Conservation (phyloP, 176 grass and related monocot genomes). For the Musa schizocarpa region DNA sequence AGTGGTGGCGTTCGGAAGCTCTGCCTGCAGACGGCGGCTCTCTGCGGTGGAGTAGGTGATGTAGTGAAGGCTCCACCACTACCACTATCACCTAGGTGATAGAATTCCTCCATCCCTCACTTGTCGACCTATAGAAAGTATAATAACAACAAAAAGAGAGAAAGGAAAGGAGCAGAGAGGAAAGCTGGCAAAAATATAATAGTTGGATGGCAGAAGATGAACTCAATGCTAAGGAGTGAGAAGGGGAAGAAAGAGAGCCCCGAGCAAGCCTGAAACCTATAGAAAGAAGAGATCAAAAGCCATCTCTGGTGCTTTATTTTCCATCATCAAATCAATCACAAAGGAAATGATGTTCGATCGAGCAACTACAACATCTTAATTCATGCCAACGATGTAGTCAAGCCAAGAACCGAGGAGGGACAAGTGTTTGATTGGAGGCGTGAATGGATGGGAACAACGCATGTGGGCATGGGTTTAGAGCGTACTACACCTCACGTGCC, state of each 20-base stretch:
- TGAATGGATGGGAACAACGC: not conserved
- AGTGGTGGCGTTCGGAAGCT: conserved; percentile 6
- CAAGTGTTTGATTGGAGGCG: not conserved
- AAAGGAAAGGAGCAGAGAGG: not conserved
- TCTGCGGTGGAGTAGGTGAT: conserved; percentile 18
- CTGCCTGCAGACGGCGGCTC: conserved; percentile 9
- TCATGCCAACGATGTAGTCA: too few species aligned
- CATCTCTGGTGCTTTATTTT: not conserved
- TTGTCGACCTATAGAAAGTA: not conserved
- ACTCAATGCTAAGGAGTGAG: not conserved
- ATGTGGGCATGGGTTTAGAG: not conserved
- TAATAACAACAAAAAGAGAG: not conserved
- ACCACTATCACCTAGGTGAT: not conserved
- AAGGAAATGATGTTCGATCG: not conserved
- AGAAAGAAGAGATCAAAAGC: not conserved
- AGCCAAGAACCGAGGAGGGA: too few species aligned
- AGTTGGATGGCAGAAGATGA: not conserved
- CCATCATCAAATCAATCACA: conserved; percentile 9
- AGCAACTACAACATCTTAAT: not conserved
- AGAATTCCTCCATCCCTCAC: conserved; percentile 30
- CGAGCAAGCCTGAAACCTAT: not conserved
- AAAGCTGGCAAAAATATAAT: not conserved
- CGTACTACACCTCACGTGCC: not conserved
- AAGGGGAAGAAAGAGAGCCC: not conserved
- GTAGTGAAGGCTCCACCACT: conserved; percentile 18